Base-by-base conservation (phyloP, 495 filamentous ascomycete species). In the Penicillium desertorum region DNA sequence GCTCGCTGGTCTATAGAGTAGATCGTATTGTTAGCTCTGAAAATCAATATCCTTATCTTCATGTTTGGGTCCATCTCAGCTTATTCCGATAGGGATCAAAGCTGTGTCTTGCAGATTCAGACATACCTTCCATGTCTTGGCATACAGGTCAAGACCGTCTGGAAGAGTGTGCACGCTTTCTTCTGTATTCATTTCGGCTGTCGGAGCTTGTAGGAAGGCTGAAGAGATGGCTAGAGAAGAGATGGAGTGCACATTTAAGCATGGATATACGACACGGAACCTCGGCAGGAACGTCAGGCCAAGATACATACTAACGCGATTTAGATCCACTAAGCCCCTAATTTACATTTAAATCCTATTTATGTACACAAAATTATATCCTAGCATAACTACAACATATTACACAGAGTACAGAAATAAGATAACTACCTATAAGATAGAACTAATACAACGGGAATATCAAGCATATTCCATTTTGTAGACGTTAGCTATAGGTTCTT, bases 51-150 rank as follows among this genome's bases (percentile, higher is more conserved):
- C 5, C 16, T 27, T 16, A 23, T 44, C 10, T 14, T 14, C 12
- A 23, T 4, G 20, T 36, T 7, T 12, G n/a, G n/a, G 19, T 10
- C 32, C 10, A 37, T 48, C 45, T 32, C n/a, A 48, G 5, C 19
- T 30, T 5, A 30, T 48, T 32, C 11, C 4, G 25, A n/a, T 2
- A 8, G 29, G 17, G 45, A 50, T 45, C n/a, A 29, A 43, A 57
- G 50, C 36, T 52, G 51, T 51, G 59, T 25, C 34, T 17, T 17
- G 44, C 17, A 42, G 43, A 4, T 42, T 16, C 42, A 14, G 22
- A 78, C 80, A 61, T 67, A 94, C 90, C 76, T 83, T 86, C 91
- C 90, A 96, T 37, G 87, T 89, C 70, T 95, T 96, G 48, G 88
- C 89, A 76, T 89, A 93, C 43, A 95, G 76, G 62, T 76, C 79